Evolutionary conservation across 768 basidiomycete species (phyloP).

Genomic region (Kwoniella sp.): DNA sequence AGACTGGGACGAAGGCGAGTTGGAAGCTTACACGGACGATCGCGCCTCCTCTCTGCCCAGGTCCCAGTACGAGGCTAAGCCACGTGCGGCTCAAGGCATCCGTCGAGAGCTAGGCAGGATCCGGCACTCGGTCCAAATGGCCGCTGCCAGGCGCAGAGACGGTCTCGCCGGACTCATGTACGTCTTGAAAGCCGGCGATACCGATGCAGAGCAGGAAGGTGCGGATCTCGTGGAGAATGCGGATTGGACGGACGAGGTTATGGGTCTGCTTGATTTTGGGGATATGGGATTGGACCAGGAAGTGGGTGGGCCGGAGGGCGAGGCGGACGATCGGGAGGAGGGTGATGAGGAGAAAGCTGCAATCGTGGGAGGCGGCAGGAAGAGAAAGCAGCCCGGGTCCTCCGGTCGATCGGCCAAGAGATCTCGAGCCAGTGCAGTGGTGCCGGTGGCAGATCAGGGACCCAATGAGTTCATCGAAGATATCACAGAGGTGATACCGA

Average conservation of each 20-base stretch:
- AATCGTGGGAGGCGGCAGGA: no score
- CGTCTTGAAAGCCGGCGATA: not conserved
- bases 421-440: no score
- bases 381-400: no score
- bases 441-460: no score
- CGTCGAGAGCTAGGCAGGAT: not conserved
- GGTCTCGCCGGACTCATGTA: not conserved
- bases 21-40: not conserved
- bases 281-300: not conserved
- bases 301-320: not conserved
- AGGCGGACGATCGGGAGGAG: not conserved
- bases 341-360: not conserved
- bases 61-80: no score
- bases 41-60: no score
- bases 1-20: not conserved
- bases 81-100: no score
- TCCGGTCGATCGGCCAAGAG: no score
- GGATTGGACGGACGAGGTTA: not conserved
- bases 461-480: no score
- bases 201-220: not conserved
- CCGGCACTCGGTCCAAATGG: not conserved
- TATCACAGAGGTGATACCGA: no score
- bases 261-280: not conserved
- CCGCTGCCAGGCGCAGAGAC: not conserved
- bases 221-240: not conserved